These are phyloP conservation scores for Colletotrichum acutatum DNA, from an alignment of 2,329 filamentous ascomycete genomes.

Conservation along the genomic window DNA sequence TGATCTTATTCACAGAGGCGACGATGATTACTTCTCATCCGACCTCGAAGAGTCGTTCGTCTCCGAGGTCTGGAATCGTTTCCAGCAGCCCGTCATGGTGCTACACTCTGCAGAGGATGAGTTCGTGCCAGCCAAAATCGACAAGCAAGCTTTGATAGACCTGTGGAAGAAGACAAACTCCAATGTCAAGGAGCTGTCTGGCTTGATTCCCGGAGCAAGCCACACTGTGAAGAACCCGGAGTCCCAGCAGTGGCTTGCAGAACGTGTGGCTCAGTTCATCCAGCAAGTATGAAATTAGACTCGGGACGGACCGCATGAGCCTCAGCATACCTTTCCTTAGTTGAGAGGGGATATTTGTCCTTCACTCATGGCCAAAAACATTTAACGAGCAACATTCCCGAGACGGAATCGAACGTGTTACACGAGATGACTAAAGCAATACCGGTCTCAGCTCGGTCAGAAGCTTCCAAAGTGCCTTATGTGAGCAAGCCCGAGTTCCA, in stretches of 20 bases:
- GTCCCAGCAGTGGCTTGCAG: constrained; percentile 61
- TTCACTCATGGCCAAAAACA: not conserved
- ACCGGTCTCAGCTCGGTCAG: not conserved
- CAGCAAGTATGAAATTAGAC: constrained; percentile 27
- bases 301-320: not conserved
- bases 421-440: not conserved
- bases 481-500: not conserved
- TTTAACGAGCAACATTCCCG: not conserved
- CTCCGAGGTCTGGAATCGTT: constrained; percentile 71
- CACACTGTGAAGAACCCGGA: constrained; percentile 60
- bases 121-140: constrained; percentile 67
- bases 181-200: constrained; percentile 62
- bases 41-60: constrained; percentile 72
- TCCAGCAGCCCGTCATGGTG: constrained; percentile 71
- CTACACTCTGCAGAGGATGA: constrained; percentile 75
- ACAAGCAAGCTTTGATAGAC: constrained; percentile 67
- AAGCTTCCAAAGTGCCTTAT: not conserved
- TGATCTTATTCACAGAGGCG: constrained; percentile 59
- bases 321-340: not conserved
- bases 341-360: not conserved
- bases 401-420: not conserved
- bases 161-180: constrained; percentile 63
- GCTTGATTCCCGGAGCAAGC: constrained; percentile 61
- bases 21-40: constrained; percentile 90
- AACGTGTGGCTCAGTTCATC: constrained; percentile 60